Percentiles rank a stretch among this genome's conserved stretches.
These are phyloP conservation scores for Limonium bicolor DNA, from an alignment of 148 eudicot species.

Conservation along the genomic window DNA sequence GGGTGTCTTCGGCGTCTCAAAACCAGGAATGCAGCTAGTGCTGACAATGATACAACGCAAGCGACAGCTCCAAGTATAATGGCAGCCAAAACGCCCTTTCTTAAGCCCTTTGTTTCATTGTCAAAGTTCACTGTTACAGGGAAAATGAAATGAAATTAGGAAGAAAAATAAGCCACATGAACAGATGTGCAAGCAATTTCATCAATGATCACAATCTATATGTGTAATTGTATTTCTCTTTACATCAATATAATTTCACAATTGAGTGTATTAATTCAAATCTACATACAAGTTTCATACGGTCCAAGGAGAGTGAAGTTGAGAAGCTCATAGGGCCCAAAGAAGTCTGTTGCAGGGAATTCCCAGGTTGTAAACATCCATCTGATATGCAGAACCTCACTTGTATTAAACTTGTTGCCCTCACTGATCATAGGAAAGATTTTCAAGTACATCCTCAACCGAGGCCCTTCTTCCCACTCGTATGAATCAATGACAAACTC, in stretches of 20 bases:
- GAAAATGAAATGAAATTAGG: background rate
- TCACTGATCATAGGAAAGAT: slow-evolving; percentile 34
- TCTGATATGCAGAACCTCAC: slow-evolving; percentile 45
- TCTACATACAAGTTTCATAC: slow-evolving; percentile 34
- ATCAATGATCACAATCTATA: background rate
- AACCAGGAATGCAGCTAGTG: slow-evolving; percentile 25
- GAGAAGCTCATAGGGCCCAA: slow-evolving; percentile 92
- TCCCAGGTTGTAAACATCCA: slow-evolving; percentile 39
- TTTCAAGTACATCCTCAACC: slow-evolving; percentile 66
- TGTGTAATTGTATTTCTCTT: background rate
- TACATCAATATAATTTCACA: background rate
- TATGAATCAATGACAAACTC: slow-evolving; percentile 57
- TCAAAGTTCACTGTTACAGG: background rate
- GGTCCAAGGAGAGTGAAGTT: slow-evolving; percentile 77
- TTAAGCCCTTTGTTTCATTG: slow-evolving; percentile 24
- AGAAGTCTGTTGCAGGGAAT: slow-evolving; percentile 40
- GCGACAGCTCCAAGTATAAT: slow-evolving; percentile 41
- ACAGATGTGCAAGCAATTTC: background rate
- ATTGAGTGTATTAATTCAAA: background rate
- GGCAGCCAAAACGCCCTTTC: slow-evolving; percentile 50
- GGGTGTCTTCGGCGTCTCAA: slow-evolving; percentile 9
- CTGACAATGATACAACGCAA: slow-evolving; percentile 33
- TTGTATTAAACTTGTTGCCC: slow-evolving; percentile 15
- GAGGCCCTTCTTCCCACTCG: slow-evolving; percentile 78
- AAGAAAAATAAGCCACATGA: too few species aligned